Evolutionary conservation across 2,329 filamentous ascomycete species (phyloP), one percentile per base, ranked within the genome.

Genomic region (Stemphylium lycopersici): DNA sequence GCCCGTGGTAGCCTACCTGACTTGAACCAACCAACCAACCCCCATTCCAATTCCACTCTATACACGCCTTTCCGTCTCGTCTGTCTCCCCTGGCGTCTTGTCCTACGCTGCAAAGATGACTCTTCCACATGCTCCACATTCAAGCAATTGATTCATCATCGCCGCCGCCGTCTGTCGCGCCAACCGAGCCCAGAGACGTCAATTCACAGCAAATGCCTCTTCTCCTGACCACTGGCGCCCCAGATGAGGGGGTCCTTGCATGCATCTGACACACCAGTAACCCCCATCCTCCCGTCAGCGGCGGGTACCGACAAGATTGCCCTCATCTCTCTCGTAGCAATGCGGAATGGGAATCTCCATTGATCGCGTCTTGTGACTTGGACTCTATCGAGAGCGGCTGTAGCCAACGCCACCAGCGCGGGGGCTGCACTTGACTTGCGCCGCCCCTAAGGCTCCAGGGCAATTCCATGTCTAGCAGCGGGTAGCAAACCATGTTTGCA

Each of bases 391-490:
- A 55, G 62, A 58, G 60, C 62, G 62, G 69, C 59, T 63, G 67
- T 64, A 66, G 69, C 59, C 65, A 63, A 61, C 63, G 66, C 63
- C 65, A 64, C 59, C 56, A 59, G 26, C 26, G 26, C 26, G 26
- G 26, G 26, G 26, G 26, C 26, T 29, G 8, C 26, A 29, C 26
- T 29, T 29, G 26, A 29, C 26, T 29, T 29, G 29, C 33, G 52
- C 63, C 66, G 55, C 50, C 50, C 44, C 61, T 49, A 41, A 54
- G 61, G 52, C 44, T 59, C 65, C 10, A 65, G 59, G 66, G 59
- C 67, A 61, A 65, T 58, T 66, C 55, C 61, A 66, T 68, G 69
- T 68, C 66, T 68, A 65, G 68, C 66, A 68, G 67, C 66, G 60
- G 63, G 62, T 61, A 56, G 54, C 58, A 66, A 58, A 64, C 59